Evolutionary conservation across 192 early-diverging fungal genomes (phyloP).

Genomic region (Funneliformis mosseae): DNA sequence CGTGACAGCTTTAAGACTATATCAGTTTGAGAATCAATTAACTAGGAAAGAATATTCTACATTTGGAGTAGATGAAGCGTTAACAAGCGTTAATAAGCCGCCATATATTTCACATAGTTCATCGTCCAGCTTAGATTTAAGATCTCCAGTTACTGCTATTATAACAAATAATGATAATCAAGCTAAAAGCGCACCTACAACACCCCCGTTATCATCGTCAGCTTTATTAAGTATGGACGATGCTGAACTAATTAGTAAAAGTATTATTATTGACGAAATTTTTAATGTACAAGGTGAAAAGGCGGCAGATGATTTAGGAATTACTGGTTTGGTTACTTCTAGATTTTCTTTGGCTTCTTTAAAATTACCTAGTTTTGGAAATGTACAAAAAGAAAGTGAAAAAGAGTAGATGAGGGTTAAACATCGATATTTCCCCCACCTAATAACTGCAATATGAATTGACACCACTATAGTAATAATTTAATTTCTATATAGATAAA

Average conservation of each 20-base stretch:
- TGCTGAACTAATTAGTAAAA: neutral
- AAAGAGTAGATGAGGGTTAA: neutral
- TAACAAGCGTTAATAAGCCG: conserved; percentile 24
- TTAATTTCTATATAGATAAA: no score
- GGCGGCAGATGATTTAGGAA: neutral
- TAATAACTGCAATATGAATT: no score
- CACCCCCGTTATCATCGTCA: neutral
- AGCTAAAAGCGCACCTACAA: neutral
- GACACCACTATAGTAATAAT: no score
- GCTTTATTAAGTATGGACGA: neutral
- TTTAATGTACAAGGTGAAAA: neutral
- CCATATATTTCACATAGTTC: neutral
- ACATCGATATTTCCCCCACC: no score
- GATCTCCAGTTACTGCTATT: neutral
- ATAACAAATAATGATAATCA: neutral
- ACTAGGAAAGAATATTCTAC: conserved; percentile 31
- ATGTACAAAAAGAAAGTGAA: neutral
- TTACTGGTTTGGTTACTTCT: neutral
- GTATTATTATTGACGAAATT: neutral
- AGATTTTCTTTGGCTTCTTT: neutral
- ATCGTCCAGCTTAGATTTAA: neutral
- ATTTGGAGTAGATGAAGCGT: conserved; percentile 32
- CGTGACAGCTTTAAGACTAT: conserved; percentile 51
- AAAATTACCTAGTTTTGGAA: conserved; percentile 9
- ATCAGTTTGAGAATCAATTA: conserved; percentile 46